These are phyloP conservation scores for Cyclospora cayetanensis DNA, from an alignment of 169 alveolate species.

Conservation along the genomic window DNA sequence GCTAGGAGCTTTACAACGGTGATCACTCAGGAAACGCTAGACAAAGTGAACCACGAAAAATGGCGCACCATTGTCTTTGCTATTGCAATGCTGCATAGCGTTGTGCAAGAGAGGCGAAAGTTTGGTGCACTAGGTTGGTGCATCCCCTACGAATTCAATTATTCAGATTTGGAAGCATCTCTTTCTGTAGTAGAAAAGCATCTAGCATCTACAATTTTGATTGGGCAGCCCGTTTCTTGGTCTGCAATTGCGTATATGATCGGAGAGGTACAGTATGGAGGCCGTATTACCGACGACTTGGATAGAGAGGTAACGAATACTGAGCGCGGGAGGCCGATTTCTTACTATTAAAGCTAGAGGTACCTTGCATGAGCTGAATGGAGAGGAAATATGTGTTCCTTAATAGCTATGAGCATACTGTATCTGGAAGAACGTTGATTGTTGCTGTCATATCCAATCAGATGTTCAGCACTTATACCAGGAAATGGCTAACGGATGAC, in stretches of 20 bases:
- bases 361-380: too few relatives aligned
- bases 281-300: constrained; percentile 95
- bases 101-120: constrained; percentile 93
- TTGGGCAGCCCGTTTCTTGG: constrained; percentile 89
- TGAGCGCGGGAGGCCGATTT: too few relatives aligned
- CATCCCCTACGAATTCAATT: constrained; percentile 97
- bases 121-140: constrained; percentile 97
- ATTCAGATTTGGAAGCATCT: constrained; percentile 96
- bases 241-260: constrained; percentile 94
- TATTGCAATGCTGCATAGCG: constrained; percentile 88
- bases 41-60: constrained; percentile 93
- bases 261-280: constrained; percentile 97
- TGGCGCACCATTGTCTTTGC: constrained; percentile 94
- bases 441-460: too few relatives aligned
- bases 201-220: constrained; percentile 88
- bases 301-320: constrained; percentile 93
- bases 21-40: constrained; percentile 92
- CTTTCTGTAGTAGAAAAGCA: constrained; percentile 93
- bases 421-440: too few relatives aligned
- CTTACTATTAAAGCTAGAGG: too few relatives aligned
- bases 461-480: constrained; percentile 91
- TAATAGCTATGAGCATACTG: too few relatives aligned
- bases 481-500: constrained; percentile 82
- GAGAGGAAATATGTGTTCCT: too few relatives aligned
- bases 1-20: constrained; percentile 93